Percentiles rank a stretch among this genome's conserved stretches.
Conservation (phyloP, 352 stramenopile genomes). For the Blastocystis hominis region DNA sequence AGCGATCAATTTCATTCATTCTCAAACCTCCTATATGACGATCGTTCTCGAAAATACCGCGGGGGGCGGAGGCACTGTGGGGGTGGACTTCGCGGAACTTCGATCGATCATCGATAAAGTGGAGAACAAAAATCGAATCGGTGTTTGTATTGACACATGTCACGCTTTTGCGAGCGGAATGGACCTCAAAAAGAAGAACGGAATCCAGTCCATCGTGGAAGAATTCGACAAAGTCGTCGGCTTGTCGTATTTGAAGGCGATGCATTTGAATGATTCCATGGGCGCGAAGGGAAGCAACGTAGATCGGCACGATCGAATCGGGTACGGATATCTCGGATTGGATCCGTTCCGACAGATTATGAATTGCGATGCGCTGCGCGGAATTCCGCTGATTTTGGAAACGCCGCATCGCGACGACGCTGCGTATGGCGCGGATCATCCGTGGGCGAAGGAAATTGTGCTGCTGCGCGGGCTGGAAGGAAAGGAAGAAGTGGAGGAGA, state of each 20-base stretch:
- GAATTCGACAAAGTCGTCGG: constrained; percentile 35
- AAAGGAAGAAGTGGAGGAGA: not conserved
- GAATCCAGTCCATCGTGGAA: not conserved
- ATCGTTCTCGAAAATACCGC: constrained; percentile 58
- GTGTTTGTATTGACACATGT: constrained; percentile 55
- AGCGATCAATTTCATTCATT: constrained; percentile 36
- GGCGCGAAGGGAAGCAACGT: not conserved
- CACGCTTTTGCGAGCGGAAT: constrained; percentile 55
- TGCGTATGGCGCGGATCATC: not conserved
- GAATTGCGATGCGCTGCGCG: constrained; percentile 17
- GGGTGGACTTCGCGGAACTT: constrained; percentile 29
- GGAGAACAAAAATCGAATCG: constrained; percentile 38
- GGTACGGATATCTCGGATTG: constrained; percentile 22
- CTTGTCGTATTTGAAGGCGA: constrained; percentile 37
- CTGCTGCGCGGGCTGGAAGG: not conserved
- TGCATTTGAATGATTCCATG: constrained; percentile 56
- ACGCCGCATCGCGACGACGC: not conserved
- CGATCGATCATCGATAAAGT: constrained; percentile 45
- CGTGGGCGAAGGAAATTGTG: constrained; percentile 55
- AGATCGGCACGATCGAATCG: not conserved
- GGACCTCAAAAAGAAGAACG: not conserved
- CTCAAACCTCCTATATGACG: constrained; percentile 41
- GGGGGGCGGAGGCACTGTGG: constrained; percentile 33
- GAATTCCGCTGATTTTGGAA: constrained; percentile 54
- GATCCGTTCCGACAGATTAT: constrained; percentile 49